phyloP scores from a whole-genome alignment of 139 green algal genomes.

The Volvox africanus region DNA sequence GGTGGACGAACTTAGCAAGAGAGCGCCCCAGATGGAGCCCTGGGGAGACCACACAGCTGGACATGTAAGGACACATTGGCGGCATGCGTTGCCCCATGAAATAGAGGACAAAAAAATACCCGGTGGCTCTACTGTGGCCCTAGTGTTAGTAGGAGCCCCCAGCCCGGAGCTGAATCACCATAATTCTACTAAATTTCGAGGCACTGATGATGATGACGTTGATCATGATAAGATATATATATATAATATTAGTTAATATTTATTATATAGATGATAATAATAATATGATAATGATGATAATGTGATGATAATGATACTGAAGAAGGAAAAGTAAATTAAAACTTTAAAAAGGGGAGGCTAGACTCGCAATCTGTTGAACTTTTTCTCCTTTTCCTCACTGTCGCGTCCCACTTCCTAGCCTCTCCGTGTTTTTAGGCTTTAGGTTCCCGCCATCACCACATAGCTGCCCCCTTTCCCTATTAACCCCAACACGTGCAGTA shows the following conservation, averaged over 20 bases:
- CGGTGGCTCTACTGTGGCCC: neutral
- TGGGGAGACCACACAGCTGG: neutral
- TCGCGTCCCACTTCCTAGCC: neutral
- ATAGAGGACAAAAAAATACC: neutral
- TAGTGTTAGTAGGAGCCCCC: neutral
- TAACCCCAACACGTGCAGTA: conserved; percentile 58
- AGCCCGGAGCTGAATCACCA: neutral
- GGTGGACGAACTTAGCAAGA: neutral
- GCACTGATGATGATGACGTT: no score
- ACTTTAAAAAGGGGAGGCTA: no score
- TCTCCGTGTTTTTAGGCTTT: neutral
- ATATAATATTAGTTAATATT: no score
- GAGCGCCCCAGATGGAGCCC: neutral
- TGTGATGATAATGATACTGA: no score
- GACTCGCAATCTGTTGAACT: no score
- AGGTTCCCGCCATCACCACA: neutral
- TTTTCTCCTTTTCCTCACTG: neutral
- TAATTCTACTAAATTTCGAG: neutral
- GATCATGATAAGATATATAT: no score
- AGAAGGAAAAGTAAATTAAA: no score
- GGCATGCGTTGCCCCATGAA: neutral
- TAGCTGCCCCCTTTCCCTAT: neutral
- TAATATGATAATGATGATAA: no score
- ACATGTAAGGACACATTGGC: neutral
- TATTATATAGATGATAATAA: no score